Conservation (phyloP, 495 filamentous ascomycete genomes). For the Pyronema omphalodes region DNA sequence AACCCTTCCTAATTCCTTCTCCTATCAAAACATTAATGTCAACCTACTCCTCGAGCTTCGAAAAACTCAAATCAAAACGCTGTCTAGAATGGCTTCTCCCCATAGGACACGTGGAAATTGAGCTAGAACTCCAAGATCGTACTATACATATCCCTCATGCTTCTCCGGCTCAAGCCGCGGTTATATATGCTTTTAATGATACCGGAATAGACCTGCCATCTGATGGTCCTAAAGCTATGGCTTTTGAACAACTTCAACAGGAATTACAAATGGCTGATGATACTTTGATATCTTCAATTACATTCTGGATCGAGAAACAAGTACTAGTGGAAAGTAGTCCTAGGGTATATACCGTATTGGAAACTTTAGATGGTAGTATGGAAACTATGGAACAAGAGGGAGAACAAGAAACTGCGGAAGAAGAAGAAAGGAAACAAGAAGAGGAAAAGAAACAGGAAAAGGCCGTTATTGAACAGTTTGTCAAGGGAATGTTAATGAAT, state of each 20-base stretch:
- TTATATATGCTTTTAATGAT: slow-evolving; percentile 68
- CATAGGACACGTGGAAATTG: slow-evolving; percentile 60
- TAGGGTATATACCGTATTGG: slow-evolving; percentile 44
- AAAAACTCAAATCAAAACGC: slow-evolving; percentile 55
- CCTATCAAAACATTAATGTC: slow-evolving; percentile 44
- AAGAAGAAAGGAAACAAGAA: slow-evolving; percentile 37
- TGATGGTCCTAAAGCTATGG: not conserved
- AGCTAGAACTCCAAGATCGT: slow-evolving; percentile 69
- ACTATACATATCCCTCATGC: slow-evolving; percentile 49
- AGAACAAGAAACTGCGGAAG: slow-evolving; percentile 26
- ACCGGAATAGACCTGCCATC: slow-evolving; percentile 15
- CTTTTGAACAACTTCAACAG: slow-evolving; percentile 38
- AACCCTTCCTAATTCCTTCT: slow-evolving; percentile 52
- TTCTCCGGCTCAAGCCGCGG: slow-evolving; percentile 70
- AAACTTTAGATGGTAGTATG: slow-evolving; percentile 37
- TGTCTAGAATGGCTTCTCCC: slow-evolving; percentile 78
- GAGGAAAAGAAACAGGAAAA: slow-evolving; percentile 65
- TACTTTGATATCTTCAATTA: slow-evolving; percentile 56
- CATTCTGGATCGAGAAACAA: slow-evolving; percentile 67
- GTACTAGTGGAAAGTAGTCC: slow-evolving; percentile 45
- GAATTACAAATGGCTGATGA: slow-evolving; percentile 43
- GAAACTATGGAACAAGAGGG: slow-evolving; percentile 27
- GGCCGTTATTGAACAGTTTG: slow-evolving; percentile 72
- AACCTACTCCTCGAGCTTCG: slow-evolving; percentile 59
- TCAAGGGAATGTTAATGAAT: slow-evolving; percentile 89